phyloP scores from a whole-genome alignment of 768 basidiomycete genomes.

The Boletus insuetus region DNA sequence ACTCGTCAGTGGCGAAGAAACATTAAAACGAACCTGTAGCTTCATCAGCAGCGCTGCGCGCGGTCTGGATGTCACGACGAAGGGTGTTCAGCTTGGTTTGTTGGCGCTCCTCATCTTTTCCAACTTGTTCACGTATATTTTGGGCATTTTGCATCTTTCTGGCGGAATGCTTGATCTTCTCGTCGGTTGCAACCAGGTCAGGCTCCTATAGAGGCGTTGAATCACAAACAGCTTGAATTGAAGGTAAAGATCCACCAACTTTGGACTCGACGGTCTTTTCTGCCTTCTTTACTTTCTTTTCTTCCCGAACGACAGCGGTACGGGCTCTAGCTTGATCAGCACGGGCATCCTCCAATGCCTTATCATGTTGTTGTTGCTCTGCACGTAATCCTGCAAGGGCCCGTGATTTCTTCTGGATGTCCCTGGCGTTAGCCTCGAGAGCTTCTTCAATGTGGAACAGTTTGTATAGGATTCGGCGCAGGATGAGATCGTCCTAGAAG shows the following conservation, averaged over 20 bases:
- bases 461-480: slow-evolving; percentile 82
- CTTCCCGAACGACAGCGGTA: slow-evolving; percentile 73
- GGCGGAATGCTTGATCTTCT: slow-evolving; percentile 82
- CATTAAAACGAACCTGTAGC: slow-evolving; percentile 62
- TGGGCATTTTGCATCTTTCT: slow-evolving; percentile 74
- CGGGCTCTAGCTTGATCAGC: slow-evolving; percentile 79
- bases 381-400: slow-evolving; percentile 64
- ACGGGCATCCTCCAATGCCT: slow-evolving; percentile 68
- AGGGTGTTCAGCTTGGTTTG: slow-evolving; percentile 52
- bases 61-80: slow-evolving; percentile 62
- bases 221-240: background rate
- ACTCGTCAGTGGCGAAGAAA: background rate
- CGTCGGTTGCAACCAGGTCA: slow-evolving; percentile 77
- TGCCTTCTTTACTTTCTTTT: slow-evolving; percentile 84
- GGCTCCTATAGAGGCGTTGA: slow-evolving; percentile 60
- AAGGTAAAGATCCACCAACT: slow-evolving; percentile 40
- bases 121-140: slow-evolving; percentile 60
- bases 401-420: slow-evolving; percentile 72
- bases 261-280: slow-evolving; percentile 87
- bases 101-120: slow-evolving; percentile 54
- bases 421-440: slow-evolving; percentile 67
- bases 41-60: slow-evolving; percentile 66
- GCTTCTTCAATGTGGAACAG: slow-evolving; percentile 86
- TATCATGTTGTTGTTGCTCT: slow-evolving; percentile 69
- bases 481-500: slow-evolving; percentile 71